phyloP scores from a whole-genome alignment of 441 rosid genomes.

The Populus tomentosa region DNA sequence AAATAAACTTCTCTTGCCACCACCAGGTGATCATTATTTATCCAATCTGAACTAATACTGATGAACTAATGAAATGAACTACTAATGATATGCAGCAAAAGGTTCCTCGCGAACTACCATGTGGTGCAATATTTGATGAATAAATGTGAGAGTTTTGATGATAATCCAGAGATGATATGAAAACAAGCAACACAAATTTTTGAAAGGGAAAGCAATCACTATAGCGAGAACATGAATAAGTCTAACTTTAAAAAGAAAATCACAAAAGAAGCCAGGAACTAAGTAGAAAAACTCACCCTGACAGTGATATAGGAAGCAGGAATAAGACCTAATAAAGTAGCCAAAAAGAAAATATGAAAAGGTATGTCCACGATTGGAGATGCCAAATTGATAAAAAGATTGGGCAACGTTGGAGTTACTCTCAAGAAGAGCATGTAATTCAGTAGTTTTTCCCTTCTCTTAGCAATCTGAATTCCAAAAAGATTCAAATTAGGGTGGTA shows the following conservation, averaged over 20 bases:
- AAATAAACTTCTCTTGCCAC: not conserved
- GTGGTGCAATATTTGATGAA: not conserved
- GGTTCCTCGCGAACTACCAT: not conserved
- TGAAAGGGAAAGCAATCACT: not conserved
- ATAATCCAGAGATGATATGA: too few species aligned
- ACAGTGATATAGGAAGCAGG: slow-evolving; percentile 95
- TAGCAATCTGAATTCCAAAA: slow-evolving; percentile 55
- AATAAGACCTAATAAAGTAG: slow-evolving; percentile 84
- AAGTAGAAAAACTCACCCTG: slow-evolving; percentile 47
- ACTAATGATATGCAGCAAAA: not conserved
- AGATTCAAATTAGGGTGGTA: not conserved
- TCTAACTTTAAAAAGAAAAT: not conserved
- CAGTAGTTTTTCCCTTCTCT: slow-evolving; percentile 82
- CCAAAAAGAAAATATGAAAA: slow-evolving; percentile 87
- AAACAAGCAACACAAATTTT: not conserved
- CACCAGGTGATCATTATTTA: not conserved
- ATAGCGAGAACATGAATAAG: not conserved
- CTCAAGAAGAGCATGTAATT: slow-evolving; percentile 95
- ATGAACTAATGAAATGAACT: not conserved
- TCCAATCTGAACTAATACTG: not conserved
- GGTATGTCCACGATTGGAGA: slow-evolving; percentile 97
- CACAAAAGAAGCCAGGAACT: not conserved
- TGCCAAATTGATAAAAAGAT: slow-evolving; percentile 93
- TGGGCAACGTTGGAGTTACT: slow-evolving; percentile 88
- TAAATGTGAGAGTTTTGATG: not conserved